Percentiles rank a stretch among this genome's conserved stretches.
These are phyloP conservation scores for Candida gorgasii DNA, from an alignment of 805 yeast genomes.

Conservation along the genomic window DNA sequence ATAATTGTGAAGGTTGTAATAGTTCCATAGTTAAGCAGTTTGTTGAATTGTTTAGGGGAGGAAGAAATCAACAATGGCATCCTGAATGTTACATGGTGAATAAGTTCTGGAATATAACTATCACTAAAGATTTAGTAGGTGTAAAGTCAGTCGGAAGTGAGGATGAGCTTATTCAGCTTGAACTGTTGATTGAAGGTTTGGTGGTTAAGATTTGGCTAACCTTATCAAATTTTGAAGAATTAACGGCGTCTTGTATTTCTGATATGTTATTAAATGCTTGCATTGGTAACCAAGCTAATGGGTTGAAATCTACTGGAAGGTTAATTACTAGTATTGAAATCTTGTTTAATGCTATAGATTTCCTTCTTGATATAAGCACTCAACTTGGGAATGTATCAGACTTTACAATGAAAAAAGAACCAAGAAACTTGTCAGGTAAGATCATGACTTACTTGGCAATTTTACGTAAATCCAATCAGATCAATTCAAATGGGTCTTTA, in stretches of 20 bases:
- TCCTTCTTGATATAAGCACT: constrained; percentile 26
- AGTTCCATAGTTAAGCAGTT: constrained; percentile 91
- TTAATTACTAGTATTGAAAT: constrained; percentile 74
- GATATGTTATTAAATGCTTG: constrained; percentile 89
- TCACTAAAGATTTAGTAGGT: constrained; percentile 65
- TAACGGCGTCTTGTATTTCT: constrained; percentile 83
- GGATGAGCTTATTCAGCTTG: constrained; percentile 48
- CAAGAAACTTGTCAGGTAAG: constrained; percentile 85
- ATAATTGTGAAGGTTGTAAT: constrained; percentile 90
- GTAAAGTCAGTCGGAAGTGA: constrained; percentile 15
- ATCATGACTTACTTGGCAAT: constrained; percentile 86
- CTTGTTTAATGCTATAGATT: constrained; percentile 74
- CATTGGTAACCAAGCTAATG: constrained; percentile 64
- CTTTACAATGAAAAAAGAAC: constrained; percentile 53
- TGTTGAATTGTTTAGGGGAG: constrained; percentile 89
- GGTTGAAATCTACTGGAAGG: constrained; percentile 68
- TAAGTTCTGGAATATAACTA: constrained; percentile 90
- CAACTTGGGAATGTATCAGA: not conserved
- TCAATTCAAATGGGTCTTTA: constrained; percentile 45
- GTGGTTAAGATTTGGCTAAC: constrained; percentile 80
- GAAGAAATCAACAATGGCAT: constrained; percentile 95
- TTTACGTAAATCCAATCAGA: constrained; percentile 58
- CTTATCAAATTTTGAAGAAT: constrained; percentile 86
- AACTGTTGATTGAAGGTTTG: constrained; percentile 59
- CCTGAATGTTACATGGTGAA: constrained; percentile 98